These are phyloP conservation scores for Sporothrix inflata DNA, from an alignment of 2,329 filamentous ascomycete genomes.

Conservation along the genomic window DNA sequence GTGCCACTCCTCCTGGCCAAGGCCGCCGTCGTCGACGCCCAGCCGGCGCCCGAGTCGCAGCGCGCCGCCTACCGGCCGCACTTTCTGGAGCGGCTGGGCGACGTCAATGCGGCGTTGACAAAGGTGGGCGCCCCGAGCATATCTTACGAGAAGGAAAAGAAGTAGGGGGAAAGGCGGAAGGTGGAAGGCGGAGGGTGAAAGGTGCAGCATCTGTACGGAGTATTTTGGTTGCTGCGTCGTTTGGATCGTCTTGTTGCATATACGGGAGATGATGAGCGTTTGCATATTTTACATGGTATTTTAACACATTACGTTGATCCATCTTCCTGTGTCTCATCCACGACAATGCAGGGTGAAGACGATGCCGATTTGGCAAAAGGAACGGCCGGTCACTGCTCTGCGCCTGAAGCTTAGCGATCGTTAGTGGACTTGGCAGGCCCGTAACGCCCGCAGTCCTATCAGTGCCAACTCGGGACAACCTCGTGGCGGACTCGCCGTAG, in stretches of 20 bases:
- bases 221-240: neutral
- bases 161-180: neutral
- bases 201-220: slow-evolving; percentile 15
- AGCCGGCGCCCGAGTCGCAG: slow-evolving; percentile 26
- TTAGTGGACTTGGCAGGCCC: neutral
- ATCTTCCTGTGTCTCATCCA: neutral
- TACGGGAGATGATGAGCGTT: slow-evolving; percentile 4
- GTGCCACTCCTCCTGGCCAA: slow-evolving; percentile 24
- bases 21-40: slow-evolving; percentile 7
- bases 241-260: neutral
- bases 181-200: neutral
- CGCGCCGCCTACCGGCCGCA: slow-evolving; percentile 56
- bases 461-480: neutral
- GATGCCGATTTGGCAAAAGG: too few relatives aligned
- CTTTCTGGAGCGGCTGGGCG: slow-evolving; percentile 27
- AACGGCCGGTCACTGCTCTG: too few relatives aligned
- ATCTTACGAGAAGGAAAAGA: neutral
- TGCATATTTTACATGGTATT: neutral
- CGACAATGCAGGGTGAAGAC: too few relatives aligned
- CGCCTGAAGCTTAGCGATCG: neutral
- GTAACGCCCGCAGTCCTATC: neutral
- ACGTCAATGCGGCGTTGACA: slow-evolving; percentile 22
- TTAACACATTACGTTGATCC: neutral
- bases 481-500: neutral
- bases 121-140: neutral